These are phyloP conservation scores for Agrocybe praecox DNA, from an alignment of 768 basidiomycete species.

Conservation along the genomic window DNA sequence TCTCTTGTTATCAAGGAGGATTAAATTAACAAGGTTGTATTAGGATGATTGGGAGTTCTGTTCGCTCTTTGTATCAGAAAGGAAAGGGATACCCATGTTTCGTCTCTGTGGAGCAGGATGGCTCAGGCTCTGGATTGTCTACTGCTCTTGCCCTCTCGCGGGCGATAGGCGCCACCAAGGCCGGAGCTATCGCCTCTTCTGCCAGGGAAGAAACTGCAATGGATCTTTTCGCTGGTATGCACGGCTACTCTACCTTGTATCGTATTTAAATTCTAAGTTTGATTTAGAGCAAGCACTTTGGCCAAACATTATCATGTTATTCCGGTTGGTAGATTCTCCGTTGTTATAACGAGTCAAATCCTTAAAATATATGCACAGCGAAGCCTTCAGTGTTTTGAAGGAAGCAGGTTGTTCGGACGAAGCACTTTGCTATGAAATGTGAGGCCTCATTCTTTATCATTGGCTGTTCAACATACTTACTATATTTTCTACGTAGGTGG, in stretches of 20 bases:
- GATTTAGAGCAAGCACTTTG: slow-evolving; percentile 59
- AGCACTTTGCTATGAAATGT: slow-evolving; percentile 70
- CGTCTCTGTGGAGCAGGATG: slow-evolving; percentile 65
- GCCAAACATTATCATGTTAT: slow-evolving; percentile 69
- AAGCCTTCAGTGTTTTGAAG: slow-evolving; percentile 62
- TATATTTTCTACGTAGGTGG: slow-evolving; percentile 44
- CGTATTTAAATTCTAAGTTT: neutral
- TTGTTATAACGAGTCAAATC: neutral
- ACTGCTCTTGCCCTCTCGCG: slow-evolving; percentile 55
- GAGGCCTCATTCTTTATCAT: slow-evolving; percentile 13
- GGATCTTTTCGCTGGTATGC: slow-evolving; percentile 56
- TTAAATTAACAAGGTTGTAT: neutral
- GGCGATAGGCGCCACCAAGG: slow-evolving; percentile 63
- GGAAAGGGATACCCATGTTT: slow-evolving; percentile 67
- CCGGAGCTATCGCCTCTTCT: slow-evolving; percentile 65
- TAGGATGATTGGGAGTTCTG: slow-evolving; percentile 71
- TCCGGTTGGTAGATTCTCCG: slow-evolving; percentile 40
- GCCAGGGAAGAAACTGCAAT: slow-evolving; percentile 65
- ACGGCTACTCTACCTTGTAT: neutral
- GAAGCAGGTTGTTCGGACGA: slow-evolving; percentile 70
- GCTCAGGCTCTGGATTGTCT: slow-evolving; percentile 46
- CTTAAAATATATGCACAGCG: slow-evolving; percentile 29
- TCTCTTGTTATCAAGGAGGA: too few relatives aligned
- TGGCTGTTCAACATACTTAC: neutral
- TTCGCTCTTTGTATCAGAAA: slow-evolving; percentile 60